Conservation (phyloP, 2,329 filamentous ascomycete species). For the Xylariaceae sp. region DNA sequence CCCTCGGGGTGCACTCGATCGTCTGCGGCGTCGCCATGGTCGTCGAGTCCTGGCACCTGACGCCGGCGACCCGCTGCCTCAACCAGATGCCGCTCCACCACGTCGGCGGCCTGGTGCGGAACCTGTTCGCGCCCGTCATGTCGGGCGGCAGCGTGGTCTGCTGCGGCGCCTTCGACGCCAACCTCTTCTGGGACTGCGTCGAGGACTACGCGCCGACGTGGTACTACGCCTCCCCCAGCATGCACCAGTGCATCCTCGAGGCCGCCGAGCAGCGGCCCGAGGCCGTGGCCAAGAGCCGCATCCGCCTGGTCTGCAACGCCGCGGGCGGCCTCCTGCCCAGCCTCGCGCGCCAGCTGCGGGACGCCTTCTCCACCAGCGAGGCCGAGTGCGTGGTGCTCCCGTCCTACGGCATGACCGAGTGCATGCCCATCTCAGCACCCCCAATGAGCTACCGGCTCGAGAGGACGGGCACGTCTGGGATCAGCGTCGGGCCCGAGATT, state of each 20-base stretch:
- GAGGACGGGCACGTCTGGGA: slow-evolving; percentile 44
- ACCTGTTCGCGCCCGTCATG: slow-evolving; percentile 47
- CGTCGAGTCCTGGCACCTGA: slow-evolving; percentile 45
- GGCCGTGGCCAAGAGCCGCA: slow-evolving; percentile 33
- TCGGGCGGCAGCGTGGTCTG: slow-evolving; percentile 47
- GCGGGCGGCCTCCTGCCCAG: slow-evolving; percentile 46
- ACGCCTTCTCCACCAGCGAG: slow-evolving; percentile 39
- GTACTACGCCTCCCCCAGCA: slow-evolving; percentile 52
- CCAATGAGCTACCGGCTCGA: slow-evolving; percentile 44
- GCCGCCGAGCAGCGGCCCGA: slow-evolving; percentile 32
- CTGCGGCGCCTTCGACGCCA: slow-evolving; percentile 46
- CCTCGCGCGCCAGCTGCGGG: slow-evolving; percentile 38
- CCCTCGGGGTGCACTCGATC: slow-evolving; percentile 42
- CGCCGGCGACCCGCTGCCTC: slow-evolving; percentile 38
- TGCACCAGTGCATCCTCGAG: slow-evolving; percentile 48
- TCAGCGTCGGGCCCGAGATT: slow-evolving; percentile 44
- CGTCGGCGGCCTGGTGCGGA: slow-evolving; percentile 45
- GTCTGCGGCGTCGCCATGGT: slow-evolving; percentile 44
- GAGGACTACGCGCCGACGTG: slow-evolving; percentile 41
- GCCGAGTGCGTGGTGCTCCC: slow-evolving; percentile 32
- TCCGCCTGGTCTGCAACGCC: slow-evolving; percentile 48
- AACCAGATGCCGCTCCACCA: slow-evolving; percentile 56
- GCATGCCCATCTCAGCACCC: slow-evolving; percentile 51
- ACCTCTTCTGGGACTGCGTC: slow-evolving; percentile 48
- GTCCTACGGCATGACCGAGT: slow-evolving; percentile 54